Conservation (phyloP, 805 yeast genomes). For the Grigorovia yakushimaensis region DNA sequence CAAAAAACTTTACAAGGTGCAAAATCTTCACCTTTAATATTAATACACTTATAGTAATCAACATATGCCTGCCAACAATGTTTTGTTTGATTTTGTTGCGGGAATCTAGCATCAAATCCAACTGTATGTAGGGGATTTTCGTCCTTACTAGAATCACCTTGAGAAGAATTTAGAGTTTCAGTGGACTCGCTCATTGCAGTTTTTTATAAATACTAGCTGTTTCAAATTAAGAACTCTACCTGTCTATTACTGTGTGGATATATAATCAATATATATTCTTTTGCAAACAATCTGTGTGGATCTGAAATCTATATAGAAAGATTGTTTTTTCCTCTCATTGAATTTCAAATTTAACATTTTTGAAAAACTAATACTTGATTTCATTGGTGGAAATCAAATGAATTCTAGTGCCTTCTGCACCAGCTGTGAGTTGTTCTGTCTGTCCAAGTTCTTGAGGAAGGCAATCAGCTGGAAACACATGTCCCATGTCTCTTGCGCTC, state of each 20-base stretch:
- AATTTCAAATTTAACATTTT: not conserved
- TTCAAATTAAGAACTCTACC: no score
- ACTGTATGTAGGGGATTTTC: conserved; percentile 48
- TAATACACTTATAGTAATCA: conserved; percentile 95
- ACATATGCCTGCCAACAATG: conserved; percentile 98
- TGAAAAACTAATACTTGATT: not conserved
- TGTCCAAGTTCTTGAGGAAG: conserved; percentile 23
- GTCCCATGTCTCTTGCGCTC: conserved; percentile 28
- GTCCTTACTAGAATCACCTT: conserved; percentile 14
- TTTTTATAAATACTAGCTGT: no score
- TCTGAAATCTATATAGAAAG: no score
- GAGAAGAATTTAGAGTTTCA: not conserved
- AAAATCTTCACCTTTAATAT: conserved; percentile 95
- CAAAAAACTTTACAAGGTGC: conserved; percentile 95
- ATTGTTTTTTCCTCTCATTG: no score
- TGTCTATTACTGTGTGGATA: no score
- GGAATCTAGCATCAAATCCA: conserved; percentile 89
- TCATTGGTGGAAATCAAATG: conserved; percentile 5
- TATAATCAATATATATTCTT: no score
- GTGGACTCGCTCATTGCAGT: conserved; percentile 8
- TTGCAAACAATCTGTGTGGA: no score
- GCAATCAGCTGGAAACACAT: conserved; percentile 28
- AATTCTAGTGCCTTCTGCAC: conserved; percentile 19
- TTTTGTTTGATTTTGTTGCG: conserved; percentile 93
- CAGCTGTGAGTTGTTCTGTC: conserved; percentile 17